Evolutionary conservation across 2,329 filamentous ascomycete genomes (phyloP), one percentile per base, ranked within the genome.

Genomic region (Arthrobotrys sinensis): DNA sequence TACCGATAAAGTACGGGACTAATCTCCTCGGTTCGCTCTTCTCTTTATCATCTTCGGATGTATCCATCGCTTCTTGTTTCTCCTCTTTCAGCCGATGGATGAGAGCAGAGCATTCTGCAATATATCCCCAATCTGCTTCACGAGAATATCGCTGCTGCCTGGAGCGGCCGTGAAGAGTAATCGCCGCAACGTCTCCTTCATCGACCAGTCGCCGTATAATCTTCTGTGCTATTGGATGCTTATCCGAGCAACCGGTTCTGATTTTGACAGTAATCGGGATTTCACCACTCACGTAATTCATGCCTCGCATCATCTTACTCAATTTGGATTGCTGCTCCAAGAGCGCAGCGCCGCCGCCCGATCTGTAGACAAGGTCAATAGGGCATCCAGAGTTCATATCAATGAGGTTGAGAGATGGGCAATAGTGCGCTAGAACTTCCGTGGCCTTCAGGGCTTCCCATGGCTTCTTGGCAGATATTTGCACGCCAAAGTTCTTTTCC

Each of bases 381-480:
- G 96, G 96, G 83, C 96, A 99, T 52, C 96, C 96, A 82, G 95
- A 98, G 86, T 99, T 99, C 81, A 99, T 87, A 83, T 99, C 96
- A 80, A 99, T 92, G 45, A 97, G 90, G 40, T 96, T 92, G 19
- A 99, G 88, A 82, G 93, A 90, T 2, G 96, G 94, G 72, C 94
- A 90, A 80, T 92, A 90, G 34, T 88, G 88, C 4, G 91, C 91
- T 55, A 99, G 86, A 2, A 92, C 89, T 84, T 98, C 94, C 0
- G 95, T 92, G 0, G 93, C 91, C 86, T 97, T 97, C 83, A 95
- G 88, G 1, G 93, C 95, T 69, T 94, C 88, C 92, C 93, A 97
- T 12, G 94, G 93, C 83, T 96, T 96, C 85, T 93, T 96, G 38
- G 92, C 94, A 1, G 94, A 93, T 81, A 99, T 94, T 83, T 99